Evolutionary conservation across 352 stramenopile species (phyloP), one percentile per base, ranked within the genome.

Genomic region (Globisporangium apiculatum): DNA sequence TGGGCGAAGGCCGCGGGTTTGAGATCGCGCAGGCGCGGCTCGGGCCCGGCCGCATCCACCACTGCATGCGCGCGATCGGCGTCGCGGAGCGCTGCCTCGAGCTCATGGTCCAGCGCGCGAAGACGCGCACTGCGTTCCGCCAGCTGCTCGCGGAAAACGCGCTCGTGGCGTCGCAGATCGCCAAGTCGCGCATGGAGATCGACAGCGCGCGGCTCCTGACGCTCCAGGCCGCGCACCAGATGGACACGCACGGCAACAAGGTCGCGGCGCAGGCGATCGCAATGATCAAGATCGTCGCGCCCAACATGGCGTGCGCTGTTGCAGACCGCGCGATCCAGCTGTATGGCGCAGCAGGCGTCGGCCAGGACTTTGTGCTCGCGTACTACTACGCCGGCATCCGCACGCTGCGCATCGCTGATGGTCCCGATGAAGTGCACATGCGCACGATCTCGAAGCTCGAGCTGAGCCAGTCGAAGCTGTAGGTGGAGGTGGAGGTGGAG

Each of bases 1-100:
- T 94, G 4, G 76, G 80, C 31, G 73, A 90, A 68, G 89, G 89
- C 37, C 80, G 85, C 41, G 89, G 89, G 6, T 96, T 97, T 64
- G 91, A 95, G 67, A 96, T 97, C 60, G 86, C 75, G 17, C 83
- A 91, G 68, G 78, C 84, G 55, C 97, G 94, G 10, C 83, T 99
- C n/a, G 95, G 97, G 60, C 87, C 87, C 11, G 96, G 96, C 18
- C 86, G 96, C 14, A 98, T 98, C 64, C 97, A 99, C 83, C 96
- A 99, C 77, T 99, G 96, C 76, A 99, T 99, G 96, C 87, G 95
- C 50, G 71, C 94, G 15, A 94, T 98, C 61, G 96, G 96, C 35
- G 83, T 86, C 52, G 83, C 87, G 35, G 88, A 97, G 69, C 76
- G 79, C 37, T 94, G 87, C 59, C 71, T 97, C 18, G 77, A 92